Base-by-base conservation (phyloP, 2,329 filamentous ascomycete species). In the Cercospora sojina region DNA sequence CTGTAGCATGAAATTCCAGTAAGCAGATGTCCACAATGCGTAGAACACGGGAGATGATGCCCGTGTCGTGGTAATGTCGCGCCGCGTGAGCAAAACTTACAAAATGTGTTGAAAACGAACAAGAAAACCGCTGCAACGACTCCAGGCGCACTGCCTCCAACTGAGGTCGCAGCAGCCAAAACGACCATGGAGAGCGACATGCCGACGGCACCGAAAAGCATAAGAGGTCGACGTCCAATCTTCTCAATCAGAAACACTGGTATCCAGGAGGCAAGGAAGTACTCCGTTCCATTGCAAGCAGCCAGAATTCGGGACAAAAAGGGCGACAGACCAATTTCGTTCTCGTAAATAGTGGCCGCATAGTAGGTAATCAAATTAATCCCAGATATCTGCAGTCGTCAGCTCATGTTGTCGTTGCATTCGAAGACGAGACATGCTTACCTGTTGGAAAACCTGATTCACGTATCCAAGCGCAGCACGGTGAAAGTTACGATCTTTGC, bases 201-300 rank as follows among this genome's bases (percentile, higher is more conserved):
- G 43, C 72, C 72, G 3, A 67, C 68, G 1, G 87, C 86, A 62
- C 90, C 90, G 69, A 91, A 86, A 18, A 92, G 79, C 88, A 93
- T 92, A 67, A 92, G 84, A 73, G 86, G 85, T 18, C 90, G 84
- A 29, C 90, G 80, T 13, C 83, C 83, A 61, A 83, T 76, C 59
- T 78, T 80, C 70, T 85, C 83, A 65, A 85, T 81, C 10, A 81
- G 80, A 67, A 84, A 83, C 32, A 85, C 79, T 2, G 83, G 79
- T 25, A 85, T 74, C 75, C 79, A 80, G 1, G 82, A 84, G 1
- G 75, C 75, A 25, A 84, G 61, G 70, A 85, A 85, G 73, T 85
- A 85, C 66, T 84, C 83, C 0, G 83, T 85, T 35, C 83, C 84
- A 67, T 85, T 85, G 69, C 79, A 80, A 3, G 83, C 84, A n/a